Conservation (phyloP, 2,329 filamentous ascomycete genomes). For the Claviceps spartinae region DNA sequence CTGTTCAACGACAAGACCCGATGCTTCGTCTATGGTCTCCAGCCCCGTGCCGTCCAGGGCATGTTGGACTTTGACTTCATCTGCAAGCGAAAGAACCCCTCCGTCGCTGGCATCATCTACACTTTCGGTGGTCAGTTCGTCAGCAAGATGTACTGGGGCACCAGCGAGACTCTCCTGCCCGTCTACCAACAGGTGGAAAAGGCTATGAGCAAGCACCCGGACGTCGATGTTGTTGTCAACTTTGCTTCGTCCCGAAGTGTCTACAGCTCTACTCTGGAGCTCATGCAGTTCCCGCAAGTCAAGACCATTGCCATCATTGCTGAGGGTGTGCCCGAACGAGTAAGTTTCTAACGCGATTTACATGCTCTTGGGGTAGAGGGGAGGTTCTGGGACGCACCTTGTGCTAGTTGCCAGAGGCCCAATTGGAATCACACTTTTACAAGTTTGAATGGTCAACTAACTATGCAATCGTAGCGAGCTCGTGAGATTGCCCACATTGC, state of each 20-base stretch:
- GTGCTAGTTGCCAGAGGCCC: neutral
- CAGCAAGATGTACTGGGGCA: constrained; percentile 99
- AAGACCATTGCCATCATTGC: constrained; percentile 99
- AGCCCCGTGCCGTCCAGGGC: constrained; percentile 82
- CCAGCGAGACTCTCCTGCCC: constrained; percentile 93
- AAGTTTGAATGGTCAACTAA: neutral
- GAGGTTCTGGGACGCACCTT: neutral
- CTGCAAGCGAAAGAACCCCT: constrained; percentile 95
- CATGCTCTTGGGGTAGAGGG: neutral
- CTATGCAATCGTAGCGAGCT: constrained; percentile 51
- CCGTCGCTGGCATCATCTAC: constrained; percentile 98
- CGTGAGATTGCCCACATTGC: constrained; percentile 96
- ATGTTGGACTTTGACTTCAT: constrained; percentile 99
- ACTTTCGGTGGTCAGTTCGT: constrained; percentile 99
- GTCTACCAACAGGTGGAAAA: constrained; percentile 93
- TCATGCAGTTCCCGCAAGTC: constrained; percentile 94
- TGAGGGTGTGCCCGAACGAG: constrained; percentile 95
- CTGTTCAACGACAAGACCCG: constrained; percentile 99
- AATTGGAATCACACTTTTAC: neutral
- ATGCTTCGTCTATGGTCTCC: constrained; percentile 99
- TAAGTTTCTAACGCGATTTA: constrained; percentile 34
- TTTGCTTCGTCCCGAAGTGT: constrained; percentile 98
- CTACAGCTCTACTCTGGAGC: constrained; percentile 95
- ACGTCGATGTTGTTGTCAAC: constrained; percentile 98
- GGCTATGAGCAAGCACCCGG: constrained; percentile 89